Evolutionary conservation across 148 eudicot species (phyloP).

Genomic region (Vaccinium corymbosum): DNA sequence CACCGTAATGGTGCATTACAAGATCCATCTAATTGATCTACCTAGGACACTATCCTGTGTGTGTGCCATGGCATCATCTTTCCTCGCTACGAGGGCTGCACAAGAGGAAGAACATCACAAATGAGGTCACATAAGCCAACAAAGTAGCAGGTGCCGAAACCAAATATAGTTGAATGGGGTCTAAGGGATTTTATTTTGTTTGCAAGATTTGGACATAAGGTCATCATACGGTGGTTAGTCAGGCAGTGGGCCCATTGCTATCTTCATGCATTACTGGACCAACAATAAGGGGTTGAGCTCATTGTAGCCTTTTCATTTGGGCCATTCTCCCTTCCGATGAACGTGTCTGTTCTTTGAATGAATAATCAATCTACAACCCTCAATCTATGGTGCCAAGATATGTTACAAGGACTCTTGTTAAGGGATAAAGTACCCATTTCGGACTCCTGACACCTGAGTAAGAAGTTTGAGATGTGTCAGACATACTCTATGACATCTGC

Average conservation of each 20-base stretch:
- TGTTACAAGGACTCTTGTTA: not conserved
- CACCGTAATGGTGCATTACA: not conserved
- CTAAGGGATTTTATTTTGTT: not conserved
- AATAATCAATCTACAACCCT: no score
- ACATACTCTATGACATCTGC: not conserved
- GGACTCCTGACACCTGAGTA: not conserved
- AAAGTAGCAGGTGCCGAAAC: not conserved
- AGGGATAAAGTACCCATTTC: not conserved
- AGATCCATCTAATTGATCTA: conserved; percentile 2
- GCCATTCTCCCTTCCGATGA: no score
- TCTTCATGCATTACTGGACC: not conserved
- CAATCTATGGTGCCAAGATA: not conserved
- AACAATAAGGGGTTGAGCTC: not conserved
- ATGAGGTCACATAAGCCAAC: not conserved
- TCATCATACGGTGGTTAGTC: conserved; percentile 4
- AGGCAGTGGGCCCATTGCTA: not conserved
- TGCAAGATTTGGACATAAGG: not conserved
- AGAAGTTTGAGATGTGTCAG: not conserved
- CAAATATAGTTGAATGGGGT: not conserved
- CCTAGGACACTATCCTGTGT: not conserved
- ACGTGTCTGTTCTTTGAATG: no score
- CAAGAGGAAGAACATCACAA: not conserved
- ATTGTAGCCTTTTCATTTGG: not conserved
- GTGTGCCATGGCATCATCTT: not conserved
- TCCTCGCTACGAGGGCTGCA: not conserved